Evolutionary conservation across 768 basidiomycete genomes (phyloP), one percentile per base, ranked within the genome.

Genomic region (Termitomyces sp.): DNA sequence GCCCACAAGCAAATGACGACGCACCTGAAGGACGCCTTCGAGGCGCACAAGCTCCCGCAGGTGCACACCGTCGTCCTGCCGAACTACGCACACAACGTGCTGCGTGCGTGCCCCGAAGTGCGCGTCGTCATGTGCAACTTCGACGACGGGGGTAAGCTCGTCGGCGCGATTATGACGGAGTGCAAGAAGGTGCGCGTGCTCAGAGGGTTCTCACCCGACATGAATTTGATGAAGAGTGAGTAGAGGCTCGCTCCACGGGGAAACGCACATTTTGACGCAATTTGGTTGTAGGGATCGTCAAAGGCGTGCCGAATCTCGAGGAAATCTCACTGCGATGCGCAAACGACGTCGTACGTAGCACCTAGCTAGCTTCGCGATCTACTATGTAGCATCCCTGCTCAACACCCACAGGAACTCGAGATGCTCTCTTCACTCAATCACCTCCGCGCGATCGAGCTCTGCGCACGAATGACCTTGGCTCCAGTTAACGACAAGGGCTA

Each of bases 51-150:
- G 16, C 63, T 71, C 9, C 65, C 70, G 8, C 58, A 57, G 39
- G 56, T 74, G 18, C 65, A 59, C 34, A 67, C 64, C 1, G 56
- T 67, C 31, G 52, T 65, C 46, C 53, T 72, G 2, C 71, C 71
- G 0, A 42, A 61, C 2, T 59, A 68, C 39, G 68, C 69, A 5
- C 71, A 72, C 54, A 65, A 72, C 26, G 61, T 72, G 20, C 52
- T 74, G 53, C 65, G 68, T 7, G 67, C 66, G 37, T 72, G 71
- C 59, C 69, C 67, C 2, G 61, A 70, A 27, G 72, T 68, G 4
- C 42, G 48, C 24, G 61, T 50, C 18, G 68, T 72, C 4, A 57
- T 66, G 20, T 72, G 68, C 54, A 65, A 59, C 46, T 41, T 44
- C n/a, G 57, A 46, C 1, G 64, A 69, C 43, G 64, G 64, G 5